Base-by-base conservation (phyloP, 179 eudicot species). In the Corrigiola litoralis region DNA sequence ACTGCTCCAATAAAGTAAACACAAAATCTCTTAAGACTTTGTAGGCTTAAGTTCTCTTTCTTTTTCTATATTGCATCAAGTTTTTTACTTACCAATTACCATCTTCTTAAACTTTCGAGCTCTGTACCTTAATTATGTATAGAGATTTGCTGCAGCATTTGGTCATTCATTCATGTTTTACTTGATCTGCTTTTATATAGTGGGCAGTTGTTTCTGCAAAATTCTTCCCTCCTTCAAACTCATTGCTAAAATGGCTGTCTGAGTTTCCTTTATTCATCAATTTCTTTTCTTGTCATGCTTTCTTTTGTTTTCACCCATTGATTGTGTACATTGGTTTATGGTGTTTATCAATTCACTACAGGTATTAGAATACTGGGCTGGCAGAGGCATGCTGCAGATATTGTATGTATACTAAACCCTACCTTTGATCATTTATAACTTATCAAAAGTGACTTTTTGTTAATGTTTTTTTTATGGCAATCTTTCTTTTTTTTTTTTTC, bases 361-460 rank as follows among this genome's bases (percentile, higher is more conserved):
- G 78, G 61, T 69, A 8, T 69, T 92, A 80, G 92, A 92, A 73
- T 92, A 81, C 59, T 92, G 96, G 95, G 88, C 78, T 33, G 95
- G 92, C 66, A 87, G 98, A 84, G 96, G 95, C 65, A 90, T 92
- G 98, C 90, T 92, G 52, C 98, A 90, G 69, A 92, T 92, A 71
- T 92, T 92, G 98, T 92, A 92, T 23, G 98, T 79, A 72, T 50
- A 14, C 23, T 61, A 40, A 38, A 41, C 28, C 63, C 47, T 48
- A 23, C 40, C 2, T 25, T 51, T 23, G 28, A 51, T 52, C 23
- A 12, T 17, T 37, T 4, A 14, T 1, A 32, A 58, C 16, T 47
- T 32, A 4, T n/a, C n/a, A n/a, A n/a, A n/a, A n/a, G n/a, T n/a
- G n/a, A n/a, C n/a, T n/a, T n/a, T n/a, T n/a, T n/a, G n/a, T n/a